Evolutionary conservation across 257 asterid species (phyloP), one percentile per base, ranked within the genome.

Genomic region (Ligustrum vulgare): DNA sequence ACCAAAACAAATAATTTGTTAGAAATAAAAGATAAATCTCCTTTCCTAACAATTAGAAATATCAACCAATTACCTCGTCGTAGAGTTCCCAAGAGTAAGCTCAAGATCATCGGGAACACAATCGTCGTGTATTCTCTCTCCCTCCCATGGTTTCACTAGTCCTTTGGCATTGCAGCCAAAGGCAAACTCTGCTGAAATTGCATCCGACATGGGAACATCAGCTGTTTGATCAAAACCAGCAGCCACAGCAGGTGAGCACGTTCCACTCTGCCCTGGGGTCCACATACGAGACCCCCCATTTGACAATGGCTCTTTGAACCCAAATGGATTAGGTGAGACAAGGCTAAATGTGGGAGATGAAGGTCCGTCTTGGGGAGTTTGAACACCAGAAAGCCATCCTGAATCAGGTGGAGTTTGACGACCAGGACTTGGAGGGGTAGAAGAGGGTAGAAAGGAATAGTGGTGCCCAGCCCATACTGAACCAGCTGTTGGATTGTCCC

Each of bases 231-330:
- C 98, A 74, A 82, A 78, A 62, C 90, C 89, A 2, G 96, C 88
- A 32, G 86, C 77, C 72, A 94, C 72, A 68, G 95, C 96, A 2
- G 99, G 99, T 33, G 99, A 95, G 69, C 99, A 92, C 2, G 97
- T 91, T 25, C 99, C 98, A 72, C 99, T 93, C 80, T 95, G 99
- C 33, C 96, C 96, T 0, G 99, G 98, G 41, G 99, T 92, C 97
- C 97, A 95, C 97, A 93, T 86, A 4, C 93, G 93, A 9, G 98
- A 93, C 23, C 99, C 99, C 60, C 94, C 93, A 37, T 87, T 91
- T 11, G 97, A 94, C 28, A 86, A 77, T 23, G 97, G 94, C 68
- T 87, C 97, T 84, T 77, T 89, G 79, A 85, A 80, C 72, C 90
- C 91, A 77, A 93, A 93, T 23, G 96, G 94, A 77, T 87, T 94